Evolutionary conservation across 306 rosid genomes (phyloP).

Genomic region (Malus asiatica): DNA sequence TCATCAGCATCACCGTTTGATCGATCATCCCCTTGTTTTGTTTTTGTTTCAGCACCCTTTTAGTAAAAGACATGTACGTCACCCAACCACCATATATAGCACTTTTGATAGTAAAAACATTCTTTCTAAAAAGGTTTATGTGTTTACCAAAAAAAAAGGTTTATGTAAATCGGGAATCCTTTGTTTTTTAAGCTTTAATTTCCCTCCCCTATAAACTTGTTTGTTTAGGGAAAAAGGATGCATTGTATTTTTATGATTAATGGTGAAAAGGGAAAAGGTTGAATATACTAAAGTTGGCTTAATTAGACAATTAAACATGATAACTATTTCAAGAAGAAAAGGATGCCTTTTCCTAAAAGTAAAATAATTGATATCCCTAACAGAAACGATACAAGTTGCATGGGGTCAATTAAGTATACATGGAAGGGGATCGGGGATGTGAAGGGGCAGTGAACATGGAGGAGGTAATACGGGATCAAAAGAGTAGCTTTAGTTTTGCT

Average conservation of each 20-base stretch:
- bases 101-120: conserved; percentile 14
- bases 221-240: neutral
- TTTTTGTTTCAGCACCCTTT: neutral
- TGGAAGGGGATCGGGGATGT: neutral
- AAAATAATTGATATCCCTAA: neutral
- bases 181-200: conserved; percentile 9
- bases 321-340: neutral
- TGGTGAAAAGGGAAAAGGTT: neutral
- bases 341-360: conserved; percentile 7
- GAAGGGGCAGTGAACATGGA: conserved; percentile 27
- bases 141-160: neutral
- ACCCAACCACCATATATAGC: conserved; percentile 17
- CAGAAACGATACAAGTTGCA: conserved; percentile 9
- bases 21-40: conserved; percentile 1
- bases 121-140: conserved; percentile 14
- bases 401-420: conserved; percentile 21
- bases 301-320: neutral
- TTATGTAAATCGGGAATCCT: conserved; percentile 2
- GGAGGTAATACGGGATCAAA: conserved; percentile 20
- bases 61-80: conserved; percentile 25
- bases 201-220: neutral
- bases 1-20: conserved; percentile 10
- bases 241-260: neutral
- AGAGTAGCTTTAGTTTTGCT: conserved; percentile 7
- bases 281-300: conserved; percentile 3